These are phyloP conservation scores for Aeminium ludgeri DNA, from an alignment of 495 filamentous ascomycete genomes.

Conservation along the genomic window DNA sequence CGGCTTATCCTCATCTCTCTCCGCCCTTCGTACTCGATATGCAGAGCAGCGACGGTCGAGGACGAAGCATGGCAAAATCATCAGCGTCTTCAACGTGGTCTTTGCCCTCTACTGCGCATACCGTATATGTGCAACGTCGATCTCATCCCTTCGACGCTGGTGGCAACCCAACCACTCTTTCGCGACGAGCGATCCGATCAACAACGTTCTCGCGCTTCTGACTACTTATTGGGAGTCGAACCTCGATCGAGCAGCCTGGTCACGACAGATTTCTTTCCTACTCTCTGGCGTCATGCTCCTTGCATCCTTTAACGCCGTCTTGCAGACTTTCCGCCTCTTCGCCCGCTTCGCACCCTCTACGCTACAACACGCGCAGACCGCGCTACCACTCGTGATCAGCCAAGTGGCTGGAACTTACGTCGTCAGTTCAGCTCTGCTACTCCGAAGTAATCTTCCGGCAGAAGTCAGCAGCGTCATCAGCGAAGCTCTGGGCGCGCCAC, in stretches of 20 bases:
- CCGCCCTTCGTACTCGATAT: slow-evolving; percentile 38
- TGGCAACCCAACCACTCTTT: slow-evolving; percentile 34
- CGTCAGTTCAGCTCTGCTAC: slow-evolving; percentile 52
- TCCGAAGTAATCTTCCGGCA: slow-evolving; percentile 53
- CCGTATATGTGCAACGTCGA: slow-evolving; percentile 48
- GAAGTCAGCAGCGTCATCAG: slow-evolving; percentile 55
- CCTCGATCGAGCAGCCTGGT: slow-evolving; percentile 56
- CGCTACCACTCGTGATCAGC: slow-evolving; percentile 52
- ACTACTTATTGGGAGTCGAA: slow-evolving; percentile 56
- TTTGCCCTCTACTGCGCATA: slow-evolving; percentile 67
- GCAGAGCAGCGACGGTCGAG: slow-evolving; percentile 43
- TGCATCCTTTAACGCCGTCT: slow-evolving; percentile 54
- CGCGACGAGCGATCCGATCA: slow-evolving; percentile 58
- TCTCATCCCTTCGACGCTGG: slow-evolving; percentile 42
- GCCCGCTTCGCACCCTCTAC: slow-evolving; percentile 49
- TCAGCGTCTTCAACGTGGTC: slow-evolving; percentile 37
- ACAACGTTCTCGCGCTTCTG: slow-evolving; percentile 54
- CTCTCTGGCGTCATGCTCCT: slow-evolving; percentile 62
- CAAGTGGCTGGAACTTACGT: slow-evolving; percentile 70
- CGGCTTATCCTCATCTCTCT: slow-evolving; percentile 43
- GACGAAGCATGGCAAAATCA: slow-evolving; percentile 41
- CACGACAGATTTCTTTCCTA: slow-evolving; percentile 58
- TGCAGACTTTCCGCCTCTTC: slow-evolving; percentile 62
- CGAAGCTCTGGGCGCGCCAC: slow-evolving; percentile 49
- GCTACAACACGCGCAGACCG: slow-evolving; percentile 42